Conservation (phyloP, 208 protist genomes). For the Leishmania arabica region DNA sequence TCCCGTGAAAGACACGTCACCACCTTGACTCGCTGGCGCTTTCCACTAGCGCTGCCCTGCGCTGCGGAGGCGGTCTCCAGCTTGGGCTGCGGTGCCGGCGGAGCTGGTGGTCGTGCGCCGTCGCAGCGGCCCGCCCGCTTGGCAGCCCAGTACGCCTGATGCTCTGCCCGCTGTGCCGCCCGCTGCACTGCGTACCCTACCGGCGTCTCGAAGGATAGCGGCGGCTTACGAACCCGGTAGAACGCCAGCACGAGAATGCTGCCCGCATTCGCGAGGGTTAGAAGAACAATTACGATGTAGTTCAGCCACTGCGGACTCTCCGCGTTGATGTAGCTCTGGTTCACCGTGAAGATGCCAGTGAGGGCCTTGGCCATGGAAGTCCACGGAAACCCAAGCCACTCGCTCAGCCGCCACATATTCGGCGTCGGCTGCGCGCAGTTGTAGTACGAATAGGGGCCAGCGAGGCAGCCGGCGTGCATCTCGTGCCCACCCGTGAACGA, state of each 20-base stretch:
- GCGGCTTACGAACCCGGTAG: slow-evolving; percentile 46
- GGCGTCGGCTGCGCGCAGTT: slow-evolving; percentile 29
- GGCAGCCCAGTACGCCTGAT: background rate
- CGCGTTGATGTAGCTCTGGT: slow-evolving; percentile 11
- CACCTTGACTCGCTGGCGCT: slow-evolving; percentile 8
- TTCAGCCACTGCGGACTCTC: slow-evolving; percentile 41
- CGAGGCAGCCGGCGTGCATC: slow-evolving; percentile 28
- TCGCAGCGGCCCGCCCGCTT: slow-evolving; percentile 8
- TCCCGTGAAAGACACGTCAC: slow-evolving; percentile 50
- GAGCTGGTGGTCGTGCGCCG: background rate
- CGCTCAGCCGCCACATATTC: slow-evolving; percentile 40
- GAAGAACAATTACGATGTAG: slow-evolving; percentile 27
- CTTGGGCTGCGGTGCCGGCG: background rate
- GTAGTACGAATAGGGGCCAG: slow-evolving; percentile 2
- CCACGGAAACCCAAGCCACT: slow-evolving; percentile 48
- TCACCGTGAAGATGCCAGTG: slow-evolving; percentile 13
- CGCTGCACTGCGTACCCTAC: slow-evolving; percentile 22
- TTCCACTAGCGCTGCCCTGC: background rate
- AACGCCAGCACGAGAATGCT: slow-evolving; percentile 29
- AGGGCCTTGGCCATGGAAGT: slow-evolving; percentile 24
- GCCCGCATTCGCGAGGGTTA: slow-evolving; percentile 24
- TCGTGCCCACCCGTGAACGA: slow-evolving; percentile 41
- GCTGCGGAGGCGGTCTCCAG: background rate
- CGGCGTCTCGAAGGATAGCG: slow-evolving; percentile 40
- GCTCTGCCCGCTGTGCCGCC: slow-evolving; percentile 4